Percentiles rank a stretch among this genome's conserved stretches.
phyloP scores from a whole-genome alignment of 129 eudicot genomes.

The Tanacetum coccineum region DNA sequence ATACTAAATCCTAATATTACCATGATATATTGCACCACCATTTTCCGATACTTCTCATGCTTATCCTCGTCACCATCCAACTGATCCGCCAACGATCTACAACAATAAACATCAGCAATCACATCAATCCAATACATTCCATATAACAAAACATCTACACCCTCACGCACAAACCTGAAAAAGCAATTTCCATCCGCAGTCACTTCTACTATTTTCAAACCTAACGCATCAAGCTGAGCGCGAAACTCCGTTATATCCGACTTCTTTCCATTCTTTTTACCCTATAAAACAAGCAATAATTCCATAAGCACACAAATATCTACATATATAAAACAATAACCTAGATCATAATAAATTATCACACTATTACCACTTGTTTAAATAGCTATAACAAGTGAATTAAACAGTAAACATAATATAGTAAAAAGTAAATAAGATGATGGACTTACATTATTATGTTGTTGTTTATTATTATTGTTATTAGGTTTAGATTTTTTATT shows the following conservation, averaged over 20 bases:
- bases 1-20: too few species aligned
- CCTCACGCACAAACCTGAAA: too few species aligned
- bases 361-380: background rate
- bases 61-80: slow-evolving; percentile 84
- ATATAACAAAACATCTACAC: too few species aligned
- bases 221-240: slow-evolving; percentile 26
- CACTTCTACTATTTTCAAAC: too few species aligned
- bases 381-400: background rate
- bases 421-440: slow-evolving; percentile 2
- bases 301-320: too few species aligned
- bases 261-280: slow-evolving; percentile 7
- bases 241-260: slow-evolving; percentile 52
- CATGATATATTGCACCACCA: slow-evolving; percentile 75
- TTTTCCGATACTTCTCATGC: slow-evolving; percentile 71
- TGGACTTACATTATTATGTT: slow-evolving; percentile 44
- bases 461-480: slow-evolving; percentile 56
- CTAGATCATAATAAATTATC: background rate
- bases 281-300: background rate
- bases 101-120: background rate
- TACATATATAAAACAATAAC: background rate
- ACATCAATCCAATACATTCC: background rate
- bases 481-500: slow-evolving; percentile 32
- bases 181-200: too few species aligned
- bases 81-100: slow-evolving; percentile 91
- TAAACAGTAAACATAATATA: background rate